These are phyloP conservation scores for Fusarium foetens DNA, from an alignment of 2,329 filamentous ascomycete genomes.

Conservation along the genomic window DNA sequence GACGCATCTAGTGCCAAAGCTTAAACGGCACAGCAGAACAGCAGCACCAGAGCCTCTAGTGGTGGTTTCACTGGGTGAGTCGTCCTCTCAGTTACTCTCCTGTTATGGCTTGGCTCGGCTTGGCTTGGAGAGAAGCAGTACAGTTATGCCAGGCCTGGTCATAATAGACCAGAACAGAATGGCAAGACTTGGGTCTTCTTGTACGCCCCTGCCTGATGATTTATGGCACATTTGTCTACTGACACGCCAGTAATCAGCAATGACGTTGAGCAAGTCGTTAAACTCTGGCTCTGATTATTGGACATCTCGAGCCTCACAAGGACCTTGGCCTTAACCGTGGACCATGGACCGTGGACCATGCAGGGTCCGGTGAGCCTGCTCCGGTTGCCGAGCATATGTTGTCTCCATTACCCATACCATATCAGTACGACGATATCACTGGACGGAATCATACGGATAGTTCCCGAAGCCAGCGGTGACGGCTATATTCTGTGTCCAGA, in stretches of 20 bases:
- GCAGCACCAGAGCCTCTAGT: background rate
- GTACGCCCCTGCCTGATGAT: background rate
- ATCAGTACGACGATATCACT: background rate
- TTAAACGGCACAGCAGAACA: slow-evolving; percentile 36
- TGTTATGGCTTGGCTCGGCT: background rate
- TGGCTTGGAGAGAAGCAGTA: background rate
- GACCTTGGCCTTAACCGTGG: background rate
- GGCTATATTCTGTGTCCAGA: slow-evolving; percentile 2
- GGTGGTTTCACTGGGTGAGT: slow-evolving; percentile 5
- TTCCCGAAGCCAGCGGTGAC: slow-evolving; percentile 4
- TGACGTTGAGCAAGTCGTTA: slow-evolving; percentile 6
- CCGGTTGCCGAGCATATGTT: background rate
- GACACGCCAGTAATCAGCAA: background rate
- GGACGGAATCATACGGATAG: background rate
- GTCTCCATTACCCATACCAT: background rate
- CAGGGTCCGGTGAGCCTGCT: slow-evolving; percentile 17
- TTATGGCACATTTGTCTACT: background rate
- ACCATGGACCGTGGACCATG: background rate
- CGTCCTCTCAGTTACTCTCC: background rate
- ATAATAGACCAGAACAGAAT: background rate
- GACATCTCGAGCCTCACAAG: slow-evolving; percentile 21
- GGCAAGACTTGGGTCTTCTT: background rate
- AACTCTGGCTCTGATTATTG: background rate
- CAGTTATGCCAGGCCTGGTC: background rate
- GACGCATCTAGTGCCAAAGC: slow-evolving; percentile 35